Conservation (phyloP, 495 filamentous ascomycete genomes). For the Neurospora discreta region DNA sequence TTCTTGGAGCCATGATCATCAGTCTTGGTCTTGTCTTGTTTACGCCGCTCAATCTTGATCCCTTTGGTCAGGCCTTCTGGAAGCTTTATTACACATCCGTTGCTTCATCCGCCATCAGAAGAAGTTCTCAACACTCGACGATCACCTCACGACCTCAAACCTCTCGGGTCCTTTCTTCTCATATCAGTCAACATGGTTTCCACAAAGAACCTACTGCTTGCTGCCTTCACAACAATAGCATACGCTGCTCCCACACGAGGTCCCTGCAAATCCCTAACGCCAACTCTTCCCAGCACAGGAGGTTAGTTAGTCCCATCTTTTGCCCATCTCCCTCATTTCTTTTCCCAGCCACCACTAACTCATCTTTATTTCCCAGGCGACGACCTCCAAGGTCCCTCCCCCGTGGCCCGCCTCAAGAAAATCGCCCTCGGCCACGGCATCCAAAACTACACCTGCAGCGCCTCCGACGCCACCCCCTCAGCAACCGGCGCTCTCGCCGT, state of each 20-base stretch:
- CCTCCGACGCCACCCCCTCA: conserved; percentile 13
- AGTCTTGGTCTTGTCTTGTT: background rate
- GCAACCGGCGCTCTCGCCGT: conserved; percentile 54
- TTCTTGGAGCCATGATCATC: background rate
- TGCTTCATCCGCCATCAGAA: background rate
- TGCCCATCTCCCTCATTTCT: background rate
- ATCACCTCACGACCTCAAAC: background rate
- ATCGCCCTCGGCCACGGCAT: conserved; percentile 60
- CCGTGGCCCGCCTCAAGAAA: conserved; percentile 42
- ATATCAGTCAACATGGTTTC: conserved; percentile 20
- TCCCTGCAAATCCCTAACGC: conserved; percentile 6
- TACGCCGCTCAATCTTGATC: background rate
- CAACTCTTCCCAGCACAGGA: conserved; percentile 16
- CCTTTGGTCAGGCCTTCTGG: conserved; percentile 7
- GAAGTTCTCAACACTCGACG: background rate
- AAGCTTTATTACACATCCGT: conserved; percentile 11
- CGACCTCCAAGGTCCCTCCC: conserved; percentile 36
- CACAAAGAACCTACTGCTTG: conserved; percentile 11
- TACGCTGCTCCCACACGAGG: conserved; percentile 9
- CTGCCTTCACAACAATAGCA: conserved; percentile 14
- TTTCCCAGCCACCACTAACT: conserved; percentile 3
- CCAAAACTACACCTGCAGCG: conserved; percentile 64
- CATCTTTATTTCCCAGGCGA: conserved; percentile 8
- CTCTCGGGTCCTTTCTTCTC: background rate
- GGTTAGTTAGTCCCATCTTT: background rate